Base-by-base conservation (phyloP, 371 early-diverging fungal species). In the Apophysomyces elegans region DNA sequence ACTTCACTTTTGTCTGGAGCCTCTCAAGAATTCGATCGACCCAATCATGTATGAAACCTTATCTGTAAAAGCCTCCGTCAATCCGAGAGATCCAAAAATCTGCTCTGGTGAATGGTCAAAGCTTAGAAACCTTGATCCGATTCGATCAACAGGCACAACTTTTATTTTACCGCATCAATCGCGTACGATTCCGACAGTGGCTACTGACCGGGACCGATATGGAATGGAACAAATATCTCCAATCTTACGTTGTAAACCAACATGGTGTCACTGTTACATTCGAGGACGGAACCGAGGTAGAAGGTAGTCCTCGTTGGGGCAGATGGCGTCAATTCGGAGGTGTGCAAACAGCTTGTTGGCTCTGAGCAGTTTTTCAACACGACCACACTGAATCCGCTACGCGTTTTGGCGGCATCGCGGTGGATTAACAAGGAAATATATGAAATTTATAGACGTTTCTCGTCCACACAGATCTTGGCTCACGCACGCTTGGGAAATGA, bases 261-360 rank as follows among this genome's bases (percentile, higher is more conserved):
- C 58, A 64, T 61, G 62, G 64, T 38, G 66, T 79, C n/a, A 59
- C 39, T 21, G 76, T 66, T 37, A 58, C 45, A 2, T 78, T 81
- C 50, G 64, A 66, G 3, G 81, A 78, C 44, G 74, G 73, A 11
- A 64, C 70, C 0, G 56, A 43, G n/a, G 70, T 56, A 0, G 35
- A 47, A 21, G 75, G 75, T 5, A 54, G 63, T 32, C 2, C 26
- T 75, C 4, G 66, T 75, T n/a, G 75, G 69, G 32, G 75, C 66
- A 0, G 75, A 75, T 59, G 75, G 75, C 9, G n/a, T 66, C n/a
- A 62, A 63, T 8, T 75, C 75, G 39, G 26, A 1, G 0, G 71
- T 72, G 1, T 71, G 72, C 56, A 47, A 56, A 14, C 65, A 72
- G 35, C 32, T 66, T 6, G 45, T 71, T 5, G 69, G 72, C 1